Evolutionary conservation across 2,329 filamentous ascomycete species (phyloP), one percentile per base, ranked within the genome.

Genomic region (Thermothelomyces thermophilus): DNA sequence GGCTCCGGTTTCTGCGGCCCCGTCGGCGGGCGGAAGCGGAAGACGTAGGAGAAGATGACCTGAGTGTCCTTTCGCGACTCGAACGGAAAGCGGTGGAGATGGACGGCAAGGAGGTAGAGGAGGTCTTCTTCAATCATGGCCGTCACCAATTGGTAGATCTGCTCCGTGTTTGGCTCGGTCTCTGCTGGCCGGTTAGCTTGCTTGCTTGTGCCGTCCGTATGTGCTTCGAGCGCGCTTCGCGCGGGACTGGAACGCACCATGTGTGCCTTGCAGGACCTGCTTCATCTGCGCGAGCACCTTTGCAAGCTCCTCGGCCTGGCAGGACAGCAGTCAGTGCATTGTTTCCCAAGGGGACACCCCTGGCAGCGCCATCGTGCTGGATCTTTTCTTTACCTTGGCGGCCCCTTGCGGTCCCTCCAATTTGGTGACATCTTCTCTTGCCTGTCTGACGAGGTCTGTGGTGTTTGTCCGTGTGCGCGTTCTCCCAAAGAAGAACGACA

Each of bases 61-160:
- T 96, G 91, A 11, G 88, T 87, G 64, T 96, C 91, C 73, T 96
- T 97, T 63, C 91, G 84, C 33, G 90, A 88, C 72, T 98, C 93
- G 73, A 98, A 98, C 0, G 91, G 90, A 4, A 98, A 79, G 45
- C 84, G 81, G 68, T 88, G 83, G 40, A 98, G 85, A 64, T 86
- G 86, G 53, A 84, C 77, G 17, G 91, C 89, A 51, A 98, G 83
- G 45, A 87, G 76, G 60, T 87, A 87, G 37, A 98, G 82, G 7
- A 98, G 76, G 66, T 95, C 90, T 70, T 96, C 90, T 65, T 90
- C 83, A 60, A 96, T 86, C 55, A 95, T 82, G 57, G 86, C 82
- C 49, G 83, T 84, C 46, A 97, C 85, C 42, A 97, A 81, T 63
- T 90, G 83, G 64, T 88, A 86, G 53, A 95, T 86, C 68, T 93